Conservation (phyloP, 2,329 filamentous ascomycete genomes). For the Colletotrichum lini region DNA sequence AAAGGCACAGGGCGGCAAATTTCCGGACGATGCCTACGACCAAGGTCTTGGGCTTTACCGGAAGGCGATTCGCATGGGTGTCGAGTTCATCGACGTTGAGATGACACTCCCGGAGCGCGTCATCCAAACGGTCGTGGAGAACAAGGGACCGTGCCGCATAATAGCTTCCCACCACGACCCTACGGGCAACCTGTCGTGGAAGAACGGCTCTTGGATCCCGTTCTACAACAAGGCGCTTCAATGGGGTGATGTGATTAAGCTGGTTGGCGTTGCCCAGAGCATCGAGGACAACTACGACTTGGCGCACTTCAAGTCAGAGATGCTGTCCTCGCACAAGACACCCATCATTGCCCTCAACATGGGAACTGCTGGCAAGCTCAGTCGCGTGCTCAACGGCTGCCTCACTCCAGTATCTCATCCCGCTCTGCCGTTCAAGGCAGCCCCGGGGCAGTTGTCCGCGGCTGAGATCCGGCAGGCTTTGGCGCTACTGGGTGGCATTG, state of each 20-base stretch:
- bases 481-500: slow-evolving; percentile 83
- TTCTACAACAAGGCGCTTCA: slow-evolving; percentile 92
- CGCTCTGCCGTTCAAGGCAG: slow-evolving; percentile 90
- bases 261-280: slow-evolving; percentile 83
- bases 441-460: slow-evolving; percentile 92
- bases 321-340: slow-evolving; percentile 79
- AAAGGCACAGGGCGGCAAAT: slow-evolving; percentile 86
- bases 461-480: slow-evolving; percentile 87
- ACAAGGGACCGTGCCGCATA: slow-evolving; percentile 81
- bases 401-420: slow-evolving; percentile 96
- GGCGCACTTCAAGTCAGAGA: slow-evolving; percentile 83
- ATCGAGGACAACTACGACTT: slow-evolving; percentile 91
- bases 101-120: slow-evolving; percentile 87
- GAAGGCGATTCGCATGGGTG: slow-evolving; percentile 84
- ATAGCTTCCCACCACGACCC: slow-evolving; percentile 98
- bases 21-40: slow-evolving; percentile 82
- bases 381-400: slow-evolving; percentile 90
- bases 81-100: slow-evolving; percentile 95
- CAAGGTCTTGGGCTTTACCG: slow-evolving; percentile 82
- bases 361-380: slow-evolving; percentile 89
- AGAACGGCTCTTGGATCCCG: slow-evolving; percentile 90
- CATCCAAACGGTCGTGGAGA: slow-evolving; percentile 76
- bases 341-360: slow-evolving; percentile 97
- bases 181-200: slow-evolving; percentile 84
- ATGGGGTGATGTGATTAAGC: slow-evolving; percentile 93